Percentiles rank a stretch among this genome's conserved stretches.
Conservation (phyloP, 371 early-diverging fungal species). For the Sporodiniella umbellata region DNA sequence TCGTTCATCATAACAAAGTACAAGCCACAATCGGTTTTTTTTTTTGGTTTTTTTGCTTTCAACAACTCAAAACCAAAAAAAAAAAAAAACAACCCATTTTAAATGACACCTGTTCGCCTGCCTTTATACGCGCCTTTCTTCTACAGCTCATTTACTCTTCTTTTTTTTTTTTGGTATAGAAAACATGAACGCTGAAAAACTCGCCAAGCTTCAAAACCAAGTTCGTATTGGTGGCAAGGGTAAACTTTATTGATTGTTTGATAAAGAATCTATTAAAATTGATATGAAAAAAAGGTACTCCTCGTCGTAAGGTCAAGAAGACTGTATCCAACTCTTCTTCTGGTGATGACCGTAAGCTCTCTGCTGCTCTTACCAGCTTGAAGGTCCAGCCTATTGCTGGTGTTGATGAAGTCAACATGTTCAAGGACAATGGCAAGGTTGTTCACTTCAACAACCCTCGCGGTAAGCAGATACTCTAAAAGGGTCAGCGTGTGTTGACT, state of each 20-base stretch:
- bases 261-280: not conserved
- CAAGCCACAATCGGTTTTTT: too few species aligned
- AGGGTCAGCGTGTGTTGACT: too few species aligned
- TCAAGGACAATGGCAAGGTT: constrained; percentile 92
- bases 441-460: constrained; percentile 91
- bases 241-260: constrained; percentile 9
- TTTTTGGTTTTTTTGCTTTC: too few species aligned
- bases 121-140: too few species aligned
- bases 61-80: too few species aligned
- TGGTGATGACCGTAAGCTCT: constrained; percentile 89
- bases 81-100: too few species aligned
- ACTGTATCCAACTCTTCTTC: constrained; percentile 68
- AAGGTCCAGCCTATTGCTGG: constrained; percentile 81
- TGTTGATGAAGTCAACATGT: constrained; percentile 99
- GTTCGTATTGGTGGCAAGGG: constrained; percentile 94
- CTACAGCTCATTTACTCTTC: too few species aligned
- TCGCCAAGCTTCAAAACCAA: constrained; percentile 89
- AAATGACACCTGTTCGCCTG: too few species aligned
- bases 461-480: constrained; percentile 49
- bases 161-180: not conserved
- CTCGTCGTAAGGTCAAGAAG: constrained; percentile 74
- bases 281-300: constrained; percentile 65
- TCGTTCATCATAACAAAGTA: too few species aligned
- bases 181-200: constrained; percentile 92
- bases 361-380: constrained; percentile 83